Percentiles rank a stretch among this genome's conserved stretches.
Evolutionary conservation across 208 protist species (phyloP).

Genomic region (Acanthamoeba royreba): DNA sequence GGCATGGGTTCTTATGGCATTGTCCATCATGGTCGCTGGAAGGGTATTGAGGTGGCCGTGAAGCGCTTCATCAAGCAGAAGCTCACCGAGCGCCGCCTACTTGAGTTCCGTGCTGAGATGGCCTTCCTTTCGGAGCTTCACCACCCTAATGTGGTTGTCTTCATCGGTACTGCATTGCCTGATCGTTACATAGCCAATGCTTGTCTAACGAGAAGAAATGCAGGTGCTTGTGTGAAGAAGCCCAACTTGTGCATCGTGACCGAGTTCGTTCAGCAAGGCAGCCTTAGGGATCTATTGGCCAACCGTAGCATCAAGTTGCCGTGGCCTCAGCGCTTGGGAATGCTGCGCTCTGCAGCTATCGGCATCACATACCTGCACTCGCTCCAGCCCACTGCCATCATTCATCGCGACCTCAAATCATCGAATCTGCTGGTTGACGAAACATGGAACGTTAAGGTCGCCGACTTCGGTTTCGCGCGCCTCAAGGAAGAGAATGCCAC

Average conservation of each 20-base stretch:
- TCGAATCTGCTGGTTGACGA: constrained; percentile 17
- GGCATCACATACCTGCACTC: constrained; percentile 21
- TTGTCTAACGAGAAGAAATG: too few species aligned
- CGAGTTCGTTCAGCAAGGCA: constrained; percentile 66
- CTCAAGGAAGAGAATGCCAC: constrained; percentile 30
- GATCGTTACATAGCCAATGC: too few species aligned
- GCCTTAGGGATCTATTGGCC: constrained; percentile 56
- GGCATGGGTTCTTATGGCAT: constrained; percentile 28
- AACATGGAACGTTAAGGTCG: neutral
- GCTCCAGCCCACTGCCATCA: neutral
- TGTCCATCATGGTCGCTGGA: neutral
- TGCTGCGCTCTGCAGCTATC: neutral
- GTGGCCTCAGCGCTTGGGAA: neutral
- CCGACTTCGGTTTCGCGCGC: constrained; percentile 5
- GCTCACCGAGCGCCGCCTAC: neutral
- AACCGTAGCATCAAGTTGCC: neutral
- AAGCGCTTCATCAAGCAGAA: constrained; percentile 42
- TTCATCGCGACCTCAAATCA: constrained; percentile 13
- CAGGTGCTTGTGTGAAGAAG: constrained; percentile 40
- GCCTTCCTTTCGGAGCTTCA: neutral
- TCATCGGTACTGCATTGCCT: neutral
- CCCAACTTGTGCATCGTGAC: constrained; percentile 73
- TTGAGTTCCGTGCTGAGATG: constrained; percentile 37
- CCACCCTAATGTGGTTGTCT: constrained; percentile 32
- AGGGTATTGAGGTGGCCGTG: constrained; percentile 36